Base-by-base conservation (phyloP, 2,329 filamentous ascomycete species). In the Coleophoma eucalyptorum region DNA sequence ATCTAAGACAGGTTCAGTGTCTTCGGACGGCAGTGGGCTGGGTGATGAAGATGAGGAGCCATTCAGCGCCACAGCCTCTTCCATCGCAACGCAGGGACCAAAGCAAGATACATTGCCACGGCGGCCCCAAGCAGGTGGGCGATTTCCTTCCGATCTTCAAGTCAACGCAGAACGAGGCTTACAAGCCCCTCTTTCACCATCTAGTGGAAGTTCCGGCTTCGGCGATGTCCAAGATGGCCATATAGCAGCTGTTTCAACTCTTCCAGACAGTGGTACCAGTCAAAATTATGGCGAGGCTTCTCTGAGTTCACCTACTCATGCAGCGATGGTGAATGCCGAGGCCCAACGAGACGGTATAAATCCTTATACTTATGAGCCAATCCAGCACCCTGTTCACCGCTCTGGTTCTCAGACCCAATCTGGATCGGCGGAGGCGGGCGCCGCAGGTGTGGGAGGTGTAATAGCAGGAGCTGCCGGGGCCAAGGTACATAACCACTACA, bases 111-210 rank as follows among this genome's bases (percentile, higher is more conserved):
- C 68, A 49, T 67, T 72, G 60, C 75, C 80, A 62, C 80, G 80
- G 70, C 85, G 91, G 70, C 89, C 90, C 67, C 84, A 89, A 80
- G 86, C 90, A 84, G 93, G 92, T 85, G 93, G 93, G 77, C 85
- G 92, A 71, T 99, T 99, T 76, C 93, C 93, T 73, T 95, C 89
- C 73, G 92, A 97, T 77, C 77, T 97, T 63, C 84, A 91, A 75
- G 81, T 96, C 69, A 88, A 91, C 70, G 75, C 79, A 55, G 73
- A 83, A 67, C 85, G 89, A 75, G 86, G 88, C 78, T 84, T 90
- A 83, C 86, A 91, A 72, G 84, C 82, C 66, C 83, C 87, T 66
- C 76, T 85, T 67, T 90, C 89, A 65, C 87, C 88, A 54, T 89
- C 88, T 77, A 95, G 89, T 77, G 83, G 85, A 70, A 90, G 86